phyloP scores from a whole-genome alignment of 2,329 filamentous ascomycete genomes.

The Chaetomiaceae sp. region DNA sequence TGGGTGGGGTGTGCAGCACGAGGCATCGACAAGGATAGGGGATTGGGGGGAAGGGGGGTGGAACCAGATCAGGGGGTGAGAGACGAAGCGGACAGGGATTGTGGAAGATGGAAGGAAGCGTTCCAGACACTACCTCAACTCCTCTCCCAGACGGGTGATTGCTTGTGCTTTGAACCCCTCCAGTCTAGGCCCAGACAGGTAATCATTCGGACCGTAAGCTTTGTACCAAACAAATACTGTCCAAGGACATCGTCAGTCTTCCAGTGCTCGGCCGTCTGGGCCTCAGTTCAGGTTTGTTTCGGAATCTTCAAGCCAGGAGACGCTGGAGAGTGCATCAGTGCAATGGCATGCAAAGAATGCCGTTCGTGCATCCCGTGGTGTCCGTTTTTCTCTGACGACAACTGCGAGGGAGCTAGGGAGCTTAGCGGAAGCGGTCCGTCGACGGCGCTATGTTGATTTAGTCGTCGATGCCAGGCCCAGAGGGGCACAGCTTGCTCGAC shows the following conservation, averaged over 20 bases:
- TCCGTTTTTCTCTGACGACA: too few species aligned
- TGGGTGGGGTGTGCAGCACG: conserved; percentile 9
- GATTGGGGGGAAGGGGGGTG: conserved; percentile 13
- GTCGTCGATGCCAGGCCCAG: background rate
- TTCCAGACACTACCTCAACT: conserved; percentile 3
- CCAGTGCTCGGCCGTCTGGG: background rate
- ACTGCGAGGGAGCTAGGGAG: background rate
- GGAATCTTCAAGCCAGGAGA: background rate
- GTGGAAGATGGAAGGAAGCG: conserved; percentile 15
- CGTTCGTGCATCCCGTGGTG: too few species aligned
- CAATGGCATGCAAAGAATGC: too few species aligned
- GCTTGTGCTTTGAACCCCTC: conserved; percentile 1
- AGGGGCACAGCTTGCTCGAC: background rate
- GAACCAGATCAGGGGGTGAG: conserved; percentile 18
- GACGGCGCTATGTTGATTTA: background rate
- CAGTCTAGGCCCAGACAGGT: background rate
- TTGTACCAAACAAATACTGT: background rate
- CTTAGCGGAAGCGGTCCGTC: background rate
- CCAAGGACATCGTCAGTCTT: background rate
- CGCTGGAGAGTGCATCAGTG: background rate
- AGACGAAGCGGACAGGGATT: conserved; percentile 19
- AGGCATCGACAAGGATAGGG: conserved; percentile 12
- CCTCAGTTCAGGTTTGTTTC: conserved; percentile 2
- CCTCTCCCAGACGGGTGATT: background rate
- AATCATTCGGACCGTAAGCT: background rate